Percentiles rank a stretch among this genome's conserved stretches.
Evolutionary conservation across 2,329 filamentous ascomycete species (phyloP).

Genomic region (Nigrospora oryzae): DNA sequence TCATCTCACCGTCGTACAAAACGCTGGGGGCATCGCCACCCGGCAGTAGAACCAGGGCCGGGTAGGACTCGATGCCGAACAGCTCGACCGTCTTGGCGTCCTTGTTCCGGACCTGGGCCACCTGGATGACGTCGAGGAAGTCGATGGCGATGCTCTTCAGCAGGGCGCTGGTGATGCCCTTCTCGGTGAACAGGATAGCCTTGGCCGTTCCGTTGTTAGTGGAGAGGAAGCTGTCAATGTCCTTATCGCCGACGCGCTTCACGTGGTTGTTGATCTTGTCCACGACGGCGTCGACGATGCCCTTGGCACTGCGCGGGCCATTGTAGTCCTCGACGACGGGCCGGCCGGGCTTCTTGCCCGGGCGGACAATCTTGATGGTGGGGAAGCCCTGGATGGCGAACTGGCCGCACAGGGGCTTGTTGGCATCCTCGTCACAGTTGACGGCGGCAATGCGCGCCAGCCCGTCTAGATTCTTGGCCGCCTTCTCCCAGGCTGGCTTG

Average conservation of each 20-base stretch:
- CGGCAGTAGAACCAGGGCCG: constrained; percentile 72
- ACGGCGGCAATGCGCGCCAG: constrained; percentile 90
- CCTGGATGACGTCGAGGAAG: constrained; percentile 68
- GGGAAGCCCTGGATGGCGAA: constrained; percentile 94
- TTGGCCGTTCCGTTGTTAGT: constrained; percentile 64
- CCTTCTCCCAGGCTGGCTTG: constrained; percentile 92
- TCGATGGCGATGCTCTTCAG: constrained; percentile 83
- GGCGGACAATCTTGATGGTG: constrained; percentile 86
- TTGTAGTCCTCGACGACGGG: constrained; percentile 88
- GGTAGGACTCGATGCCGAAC: constrained; percentile 72
- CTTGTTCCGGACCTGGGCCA: constrained; percentile 80
- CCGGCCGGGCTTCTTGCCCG: constrained; percentile 66
- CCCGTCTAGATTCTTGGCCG: constrained; percentile 79
- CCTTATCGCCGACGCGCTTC: constrained; percentile 69
- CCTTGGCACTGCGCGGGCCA: constrained; percentile 73
- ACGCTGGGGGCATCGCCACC: constrained; percentile 60
- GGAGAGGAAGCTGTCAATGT: constrained; percentile 65
- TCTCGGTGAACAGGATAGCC: constrained; percentile 87
- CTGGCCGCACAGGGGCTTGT: constrained; percentile 77
- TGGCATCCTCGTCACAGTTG: constrained; percentile 88
- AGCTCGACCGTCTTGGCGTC: constrained; percentile 62
- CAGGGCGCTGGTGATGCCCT: constrained; percentile 77
- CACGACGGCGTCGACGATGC: constrained; percentile 76
- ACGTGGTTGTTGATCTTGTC: constrained; percentile 91
- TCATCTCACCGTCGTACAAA: constrained; percentile 73